Percentiles rank a stretch among this genome's conserved stretches.
Evolutionary conservation across 2,329 filamentous ascomycete genomes (phyloP).

Genomic region (Monilinia fructigena): DNA sequence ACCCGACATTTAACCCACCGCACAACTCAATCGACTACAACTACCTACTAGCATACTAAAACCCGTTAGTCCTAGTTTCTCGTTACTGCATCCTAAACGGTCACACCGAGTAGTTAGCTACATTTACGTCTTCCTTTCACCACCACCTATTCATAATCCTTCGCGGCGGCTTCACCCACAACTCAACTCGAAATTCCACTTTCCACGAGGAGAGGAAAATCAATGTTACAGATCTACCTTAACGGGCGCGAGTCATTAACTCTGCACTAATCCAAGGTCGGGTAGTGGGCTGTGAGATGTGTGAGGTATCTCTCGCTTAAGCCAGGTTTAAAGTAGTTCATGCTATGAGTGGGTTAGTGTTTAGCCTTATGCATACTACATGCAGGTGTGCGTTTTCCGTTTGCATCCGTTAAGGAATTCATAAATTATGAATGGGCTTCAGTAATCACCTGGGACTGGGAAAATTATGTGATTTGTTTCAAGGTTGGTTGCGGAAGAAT

Average conservation of each 20-base stretch:
- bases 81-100: constrained; percentile 12
- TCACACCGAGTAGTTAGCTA: constrained; percentile 10
- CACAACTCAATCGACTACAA: not conserved
- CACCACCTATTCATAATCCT: not conserved
- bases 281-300: not conserved
- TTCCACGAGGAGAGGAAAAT: not conserved
- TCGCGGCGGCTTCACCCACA: not conserved
- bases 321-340: not conserved
- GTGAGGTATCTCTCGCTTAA: not conserved
- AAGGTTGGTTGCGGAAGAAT: too few species aligned
- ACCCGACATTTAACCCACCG: not conserved
- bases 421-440: too few species aligned
- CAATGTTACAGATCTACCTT: constrained; percentile 4
- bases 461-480: too few species aligned
- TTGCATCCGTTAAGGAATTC: too few species aligned
- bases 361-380: too few species aligned
- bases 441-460: too few species aligned
- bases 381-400: too few species aligned
- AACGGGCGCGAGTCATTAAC: constrained; percentile 15
- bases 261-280: not conserved
- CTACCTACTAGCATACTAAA: not conserved
- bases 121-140: not conserved
- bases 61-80: not conserved
- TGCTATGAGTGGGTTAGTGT: too few species aligned
- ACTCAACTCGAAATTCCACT: not conserved